phyloP scores from a whole-genome alignment of 2,329 filamentous ascomycete species.

The Sarocladium oryzae region DNA sequence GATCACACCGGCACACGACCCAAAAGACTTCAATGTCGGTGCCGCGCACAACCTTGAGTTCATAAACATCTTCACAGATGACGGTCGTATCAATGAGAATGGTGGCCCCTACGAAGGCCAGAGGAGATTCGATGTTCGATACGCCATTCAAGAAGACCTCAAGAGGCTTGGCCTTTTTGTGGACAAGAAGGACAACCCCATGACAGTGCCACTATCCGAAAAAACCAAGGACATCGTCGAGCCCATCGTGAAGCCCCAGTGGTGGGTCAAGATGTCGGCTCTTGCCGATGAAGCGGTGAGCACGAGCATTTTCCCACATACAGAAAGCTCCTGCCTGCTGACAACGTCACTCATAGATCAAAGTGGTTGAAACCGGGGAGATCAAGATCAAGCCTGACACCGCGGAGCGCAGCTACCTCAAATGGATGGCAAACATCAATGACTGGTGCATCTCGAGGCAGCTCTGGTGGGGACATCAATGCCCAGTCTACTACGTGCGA shows the following conservation, averaged over 20 bases:
- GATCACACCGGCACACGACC: conserved; percentile 82
- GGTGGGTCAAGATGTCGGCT: conserved; percentile 85
- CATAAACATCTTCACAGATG: conserved; percentile 82
- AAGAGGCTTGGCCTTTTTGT: conserved; percentile 75
- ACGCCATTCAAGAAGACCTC: conserved; percentile 71
- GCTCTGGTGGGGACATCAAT: conserved; percentile 87
- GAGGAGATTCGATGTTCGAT: conserved; percentile 80
- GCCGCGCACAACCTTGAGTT: conserved; percentile 70
- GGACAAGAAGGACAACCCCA: conserved; percentile 80
- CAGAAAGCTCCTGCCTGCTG: conserved; percentile 34
- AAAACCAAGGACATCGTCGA: conserved; percentile 85
- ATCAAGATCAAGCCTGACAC: conserved; percentile 73
- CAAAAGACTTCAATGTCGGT: conserved; percentile 78
- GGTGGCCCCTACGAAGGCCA: conserved; percentile 70
- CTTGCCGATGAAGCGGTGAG: conserved; percentile 42
- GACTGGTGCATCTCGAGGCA: conserved; percentile 87
- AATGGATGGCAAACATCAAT: conserved; percentile 72
- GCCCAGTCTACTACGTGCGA: conserved; percentile 73
- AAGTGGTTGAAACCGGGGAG: conserved; percentile 66
- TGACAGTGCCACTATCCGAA: conserved; percentile 74
- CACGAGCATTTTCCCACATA: conserved; percentile 26
- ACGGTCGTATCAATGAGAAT: conserved; percentile 75
- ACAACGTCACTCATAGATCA: conserved; percentile 33
- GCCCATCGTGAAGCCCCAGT: conserved; percentile 82
- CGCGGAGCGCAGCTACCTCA: conserved; percentile 69